Conservation (phyloP, 352 stramenopile genomes). For the Phytophthora europaea region DNA sequence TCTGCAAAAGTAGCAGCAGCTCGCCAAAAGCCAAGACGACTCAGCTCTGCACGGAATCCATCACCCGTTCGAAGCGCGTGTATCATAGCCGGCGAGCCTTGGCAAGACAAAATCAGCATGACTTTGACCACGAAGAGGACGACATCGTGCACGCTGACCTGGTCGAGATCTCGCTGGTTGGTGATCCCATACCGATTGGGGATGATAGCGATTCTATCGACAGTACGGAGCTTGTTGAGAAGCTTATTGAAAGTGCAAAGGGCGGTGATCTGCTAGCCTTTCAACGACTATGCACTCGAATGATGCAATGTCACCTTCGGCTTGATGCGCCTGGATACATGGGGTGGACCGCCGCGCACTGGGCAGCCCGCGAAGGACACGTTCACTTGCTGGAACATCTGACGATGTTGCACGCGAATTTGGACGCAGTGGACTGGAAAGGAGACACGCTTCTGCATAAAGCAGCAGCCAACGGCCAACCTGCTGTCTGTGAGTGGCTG, state of each 20-base stretch:
- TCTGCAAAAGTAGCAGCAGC: constrained; percentile 34
- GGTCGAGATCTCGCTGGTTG: constrained; percentile 73
- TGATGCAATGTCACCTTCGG: constrained; percentile 50
- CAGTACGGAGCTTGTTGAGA: constrained; percentile 63
- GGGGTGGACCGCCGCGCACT: constrained; percentile 83
- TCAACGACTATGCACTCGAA: constrained; percentile 51
- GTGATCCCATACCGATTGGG: constrained; percentile 5
- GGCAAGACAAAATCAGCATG: constrained; percentile 28
- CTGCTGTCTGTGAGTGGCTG: constrained; percentile 70
- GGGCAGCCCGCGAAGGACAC: constrained; percentile 75
- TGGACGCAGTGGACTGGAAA: constrained; percentile 72
- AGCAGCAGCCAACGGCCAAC: constrained; percentile 79
- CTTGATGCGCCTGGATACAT: constrained; percentile 71
- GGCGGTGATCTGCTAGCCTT: constrained; percentile 65
- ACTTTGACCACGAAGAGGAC: constrained; percentile 31
- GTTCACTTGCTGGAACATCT: constrained; percentile 75
- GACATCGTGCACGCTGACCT: constrained; percentile 39
- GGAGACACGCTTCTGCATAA: constrained; percentile 83
- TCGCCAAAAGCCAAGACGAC: constrained; percentile 15
- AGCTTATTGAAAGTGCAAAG: constrained; percentile 74
- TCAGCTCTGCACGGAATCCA: constrained; percentile 18
- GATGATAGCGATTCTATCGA: constrained; percentile 8
- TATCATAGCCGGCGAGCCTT: constrained; percentile 22
- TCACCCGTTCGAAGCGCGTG: constrained; percentile 28
- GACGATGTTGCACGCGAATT: constrained; percentile 53